Evolutionary conservation across 2,329 filamentous ascomycete species (phyloP).

Genomic region (Penicillium sumatraense): DNA sequence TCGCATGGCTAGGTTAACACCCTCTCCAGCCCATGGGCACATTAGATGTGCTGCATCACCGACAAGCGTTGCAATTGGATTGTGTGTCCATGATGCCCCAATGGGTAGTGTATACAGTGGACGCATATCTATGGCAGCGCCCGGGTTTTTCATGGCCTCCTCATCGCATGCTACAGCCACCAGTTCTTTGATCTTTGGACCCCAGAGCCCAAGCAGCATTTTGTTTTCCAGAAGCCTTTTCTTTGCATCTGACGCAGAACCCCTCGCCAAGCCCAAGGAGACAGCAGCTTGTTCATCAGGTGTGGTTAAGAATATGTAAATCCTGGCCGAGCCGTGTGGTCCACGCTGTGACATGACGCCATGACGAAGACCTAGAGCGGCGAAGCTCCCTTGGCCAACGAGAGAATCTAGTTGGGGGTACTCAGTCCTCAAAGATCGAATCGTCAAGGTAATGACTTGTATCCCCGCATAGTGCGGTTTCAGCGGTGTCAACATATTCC

Average conservation of each 20-base stretch:
- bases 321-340: constrained; percentile 25
- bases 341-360: constrained; percentile 32
- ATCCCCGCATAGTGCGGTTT: constrained; percentile 23
- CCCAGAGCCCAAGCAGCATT: constrained; percentile 20
- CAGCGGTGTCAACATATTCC: constrained; percentile 22
- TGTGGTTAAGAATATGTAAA: constrained; percentile 29
- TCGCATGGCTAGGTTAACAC: constrained; percentile 35
- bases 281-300: constrained; percentile 25
- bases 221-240: constrained; percentile 23
- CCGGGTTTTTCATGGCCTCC: constrained; percentile 17
- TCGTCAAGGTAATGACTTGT: constrained; percentile 18
- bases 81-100: constrained; percentile 24
- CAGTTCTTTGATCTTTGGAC: constrained; percentile 21
- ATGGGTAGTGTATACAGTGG: constrained; percentile 30
- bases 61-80: constrained; percentile 24
- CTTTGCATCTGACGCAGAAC: constrained; percentile 18
- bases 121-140: not conserved
- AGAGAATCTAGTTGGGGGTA: constrained; percentile 29
- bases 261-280: constrained; percentile 8
- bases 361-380: constrained; percentile 29
- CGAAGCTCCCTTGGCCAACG: constrained; percentile 32
- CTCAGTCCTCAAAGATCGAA: constrained; percentile 23
- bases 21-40: constrained; percentile 34
- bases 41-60: constrained; percentile 38
- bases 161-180: constrained; percentile 25